Evolutionary conservation across 2,329 filamentous ascomycete genomes (phyloP).

Genomic region (Eurotiales sp.): DNA sequence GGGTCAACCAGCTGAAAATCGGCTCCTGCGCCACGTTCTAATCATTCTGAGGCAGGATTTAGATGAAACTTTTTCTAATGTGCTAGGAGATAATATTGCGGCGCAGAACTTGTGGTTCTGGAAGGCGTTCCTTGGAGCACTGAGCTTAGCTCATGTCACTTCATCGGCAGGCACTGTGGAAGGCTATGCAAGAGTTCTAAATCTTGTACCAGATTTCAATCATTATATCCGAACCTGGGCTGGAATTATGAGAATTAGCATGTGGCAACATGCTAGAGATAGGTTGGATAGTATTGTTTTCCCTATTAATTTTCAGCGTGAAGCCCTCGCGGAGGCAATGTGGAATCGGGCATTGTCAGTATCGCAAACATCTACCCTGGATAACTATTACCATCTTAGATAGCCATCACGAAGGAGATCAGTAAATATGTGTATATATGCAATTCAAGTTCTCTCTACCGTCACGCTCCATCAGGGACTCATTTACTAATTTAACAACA

Average conservation of each 20-base stretch:
- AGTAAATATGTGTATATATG: too few species aligned
- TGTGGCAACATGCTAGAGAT: constrained; percentile 1
- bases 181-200: neutral
- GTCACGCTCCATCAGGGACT: too few species aligned
- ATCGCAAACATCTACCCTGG: neutral
- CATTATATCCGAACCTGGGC: constrained; percentile 1
- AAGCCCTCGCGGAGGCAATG: neutral
- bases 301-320: constrained; percentile 1
- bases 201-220: constrained; percentile 1
- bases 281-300: neutral
- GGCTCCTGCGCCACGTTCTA: neutral
- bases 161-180: neutral
- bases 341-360: neutral
- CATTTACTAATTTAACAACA: too few species aligned
- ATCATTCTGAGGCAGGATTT: constrained; percentile 1
- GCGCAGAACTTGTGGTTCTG: constrained; percentile 6
- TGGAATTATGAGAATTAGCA: neutral
- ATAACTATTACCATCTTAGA: too few species aligned
- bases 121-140: constrained; percentile 7
- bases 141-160: constrained; percentile 5
- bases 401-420: too few species aligned
- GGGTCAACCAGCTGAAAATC: constrained; percentile 2
- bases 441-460: too few species aligned
- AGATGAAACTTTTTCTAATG: neutral
- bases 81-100: neutral